A percentile compares a stretch with the other conserved stretches of the same genome.
Conservation (phyloP, 305 asterid genomes). For the Rubia peregrina region DNA sequence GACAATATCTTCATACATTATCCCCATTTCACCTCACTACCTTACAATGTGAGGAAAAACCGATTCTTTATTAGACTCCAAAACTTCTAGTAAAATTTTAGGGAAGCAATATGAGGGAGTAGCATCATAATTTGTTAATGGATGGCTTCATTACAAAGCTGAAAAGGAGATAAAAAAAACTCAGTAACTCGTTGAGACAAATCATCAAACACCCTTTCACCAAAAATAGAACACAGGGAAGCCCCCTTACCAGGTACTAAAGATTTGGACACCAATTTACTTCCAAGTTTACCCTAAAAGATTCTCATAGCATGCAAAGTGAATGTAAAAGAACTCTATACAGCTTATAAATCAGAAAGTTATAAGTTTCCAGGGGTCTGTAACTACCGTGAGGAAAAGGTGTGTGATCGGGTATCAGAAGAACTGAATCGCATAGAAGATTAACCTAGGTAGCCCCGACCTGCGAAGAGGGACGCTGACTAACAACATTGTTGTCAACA, state of each 20-base stretch:
- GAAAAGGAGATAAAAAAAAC: slow-evolving; percentile 6
- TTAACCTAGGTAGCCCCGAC: slow-evolving; percentile 75
- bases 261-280: not conserved
- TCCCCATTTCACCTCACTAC: no score
- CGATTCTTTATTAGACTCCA: no score
- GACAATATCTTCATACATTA: slow-evolving; percentile 59
- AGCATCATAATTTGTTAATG: no score
- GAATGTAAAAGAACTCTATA: not conserved
- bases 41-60: no score
- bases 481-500: slow-evolving; percentile 59
- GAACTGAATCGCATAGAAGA: slow-evolving; percentile 62
- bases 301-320: not conserved
- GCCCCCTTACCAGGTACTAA: no score
- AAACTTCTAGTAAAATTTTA: no score
- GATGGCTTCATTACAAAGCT: no score
- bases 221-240: no score
- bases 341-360: not conserved
- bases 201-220: no score
- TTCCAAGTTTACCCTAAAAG: not conserved
- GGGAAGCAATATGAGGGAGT: no score
- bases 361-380: slow-evolving; percentile 8
- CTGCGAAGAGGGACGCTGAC: slow-evolving; percentile 79
- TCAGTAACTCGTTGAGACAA: no score
- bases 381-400: slow-evolving; percentile 61
- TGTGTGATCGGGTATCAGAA: slow-evolving; percentile 83